These are phyloP conservation scores for Arachis monticola DNA, from an alignment of 331 rosid genomes.

Conservation along the genomic window DNA sequence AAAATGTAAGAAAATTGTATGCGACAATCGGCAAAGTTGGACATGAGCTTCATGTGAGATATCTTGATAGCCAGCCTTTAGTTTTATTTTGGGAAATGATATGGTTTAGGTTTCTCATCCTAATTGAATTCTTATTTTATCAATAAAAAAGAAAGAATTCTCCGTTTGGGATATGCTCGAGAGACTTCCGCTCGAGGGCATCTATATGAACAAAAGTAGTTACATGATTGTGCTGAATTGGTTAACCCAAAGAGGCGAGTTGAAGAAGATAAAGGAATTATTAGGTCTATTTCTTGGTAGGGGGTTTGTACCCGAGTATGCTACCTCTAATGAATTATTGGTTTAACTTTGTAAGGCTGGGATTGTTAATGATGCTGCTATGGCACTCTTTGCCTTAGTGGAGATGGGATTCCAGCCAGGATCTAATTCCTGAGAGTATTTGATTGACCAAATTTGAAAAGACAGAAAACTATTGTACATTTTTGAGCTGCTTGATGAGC, in stretches of 20 bases:
- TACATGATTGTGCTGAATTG: constrained; percentile 81
- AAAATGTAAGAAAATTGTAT: no score
- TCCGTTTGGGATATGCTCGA: no score
- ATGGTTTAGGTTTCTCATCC: no score
- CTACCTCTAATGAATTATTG: constrained; percentile 76
- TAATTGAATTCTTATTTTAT: no score
- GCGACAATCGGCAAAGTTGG: no score
- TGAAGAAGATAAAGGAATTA: constrained; percentile 57
- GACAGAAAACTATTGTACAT: constrained; percentile 63
- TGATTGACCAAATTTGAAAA: constrained; percentile 68
- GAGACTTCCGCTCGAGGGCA: constrained; percentile 51
- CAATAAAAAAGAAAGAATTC: no score
- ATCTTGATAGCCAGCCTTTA: no score
- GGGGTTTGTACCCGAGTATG: constrained; percentile 80
- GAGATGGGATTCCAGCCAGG: constrained; percentile 40
- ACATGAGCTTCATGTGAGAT: no score
- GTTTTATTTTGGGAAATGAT: no score
- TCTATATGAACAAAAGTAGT: constrained; percentile 76
- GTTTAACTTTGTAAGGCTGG: constrained; percentile 68
- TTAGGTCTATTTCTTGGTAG: constrained; percentile 69
- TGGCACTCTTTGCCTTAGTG: neutral
- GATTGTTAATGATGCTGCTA: constrained; percentile 64
- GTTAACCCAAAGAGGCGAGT: constrained; percentile 60
- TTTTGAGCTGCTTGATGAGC: constrained; percentile 61
- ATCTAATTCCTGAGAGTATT: constrained; percentile 63